Evolutionary conservation across 164 flowering plant species (phyloP), one percentile per base, ranked within the genome.

Genomic region (Saururus chinensis): DNA sequence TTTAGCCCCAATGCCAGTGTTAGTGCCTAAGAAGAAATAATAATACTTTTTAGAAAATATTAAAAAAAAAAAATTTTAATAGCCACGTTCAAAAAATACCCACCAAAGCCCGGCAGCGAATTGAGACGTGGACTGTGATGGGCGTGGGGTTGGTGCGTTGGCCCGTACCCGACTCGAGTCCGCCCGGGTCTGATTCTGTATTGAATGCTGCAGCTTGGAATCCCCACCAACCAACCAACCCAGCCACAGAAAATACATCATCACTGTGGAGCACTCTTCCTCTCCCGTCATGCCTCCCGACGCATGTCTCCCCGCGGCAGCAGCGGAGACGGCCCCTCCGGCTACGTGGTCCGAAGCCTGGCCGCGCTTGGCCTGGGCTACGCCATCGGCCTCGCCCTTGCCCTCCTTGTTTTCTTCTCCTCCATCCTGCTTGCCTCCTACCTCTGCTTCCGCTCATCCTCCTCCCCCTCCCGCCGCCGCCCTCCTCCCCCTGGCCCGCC

Each of bases 381-480:
- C 66, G 69, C 80, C 59, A 79, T 81, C n/a, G 84, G 83, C 64
- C 72, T 82, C 40, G 73, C 84, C 35, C 60, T 82, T 10, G 84
- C 80, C 51, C 68, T 82, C 58, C 81, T 82, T 56, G 76, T 82
- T 55, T 80, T 82, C 64, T 77, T 81, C 67, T 79, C 81, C 55
- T 70, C 78, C n/a, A 20, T 80, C 70, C 74, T 82, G 40, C 76
- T 82, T 53, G 76, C 81, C 45, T 82, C 83, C 69, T 82, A 80
- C 70, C 40, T 81, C 64, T 81, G 82, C 76, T 80, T 76, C 74
- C 79, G 79, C 37, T 30, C 37, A 2, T 2, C 23, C 30, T 19
- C n/a, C 37, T 30, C 37, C 37, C 37, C 37, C 37, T 30, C 37
- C 9, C 59, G 4, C 16, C 30, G 10, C 63, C 40, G 10, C 14